A percentile compares a stretch with the other conserved stretches of the same genome.
Conservation (phyloP, 148 eudicot species). For the Bassia scoparia region DNA sequence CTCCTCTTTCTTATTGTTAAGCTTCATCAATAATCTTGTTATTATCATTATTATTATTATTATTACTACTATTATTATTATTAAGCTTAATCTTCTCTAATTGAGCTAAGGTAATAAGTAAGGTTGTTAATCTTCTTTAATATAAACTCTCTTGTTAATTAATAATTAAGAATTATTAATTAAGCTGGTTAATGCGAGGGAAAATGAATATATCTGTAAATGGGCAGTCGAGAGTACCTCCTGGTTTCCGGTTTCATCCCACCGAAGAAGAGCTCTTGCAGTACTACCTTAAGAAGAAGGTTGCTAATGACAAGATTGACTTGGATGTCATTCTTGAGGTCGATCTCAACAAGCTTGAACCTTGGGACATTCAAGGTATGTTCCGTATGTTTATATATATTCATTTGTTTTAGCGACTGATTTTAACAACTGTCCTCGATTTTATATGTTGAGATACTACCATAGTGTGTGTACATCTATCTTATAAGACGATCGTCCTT, state of each 20-base stretch:
- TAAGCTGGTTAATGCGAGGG: conserved; percentile 17
- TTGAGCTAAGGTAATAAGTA: no score
- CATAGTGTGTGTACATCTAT: no score
- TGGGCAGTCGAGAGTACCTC: conserved; percentile 68
- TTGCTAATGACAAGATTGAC: conserved; percentile 46
- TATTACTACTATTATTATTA: no score
- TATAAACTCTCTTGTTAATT: no score
- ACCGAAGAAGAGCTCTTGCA: conserved; percentile 70
- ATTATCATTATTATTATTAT: background rate
- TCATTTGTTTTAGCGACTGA: no score
- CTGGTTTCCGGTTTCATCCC: conserved; percentile 70
- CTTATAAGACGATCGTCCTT: no score
- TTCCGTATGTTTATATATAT: no score
- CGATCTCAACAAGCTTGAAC: conserved; percentile 71
- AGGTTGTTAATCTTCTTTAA: no score
- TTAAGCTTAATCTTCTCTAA: no score
- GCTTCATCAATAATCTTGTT: conserved; percentile 2
- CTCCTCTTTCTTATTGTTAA: background rate
- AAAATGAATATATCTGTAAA: conserved; percentile 55
- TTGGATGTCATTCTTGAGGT: conserved; percentile 60
- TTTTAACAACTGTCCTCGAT: no score
- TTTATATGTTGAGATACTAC: no score
- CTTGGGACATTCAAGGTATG: conserved; percentile 86
- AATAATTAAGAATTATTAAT: no score
- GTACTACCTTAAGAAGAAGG: conserved; percentile 59